These are phyloP conservation scores for Westerdykella ornata DNA, from an alignment of 2,329 filamentous ascomycete species.

Conservation along the genomic window DNA sequence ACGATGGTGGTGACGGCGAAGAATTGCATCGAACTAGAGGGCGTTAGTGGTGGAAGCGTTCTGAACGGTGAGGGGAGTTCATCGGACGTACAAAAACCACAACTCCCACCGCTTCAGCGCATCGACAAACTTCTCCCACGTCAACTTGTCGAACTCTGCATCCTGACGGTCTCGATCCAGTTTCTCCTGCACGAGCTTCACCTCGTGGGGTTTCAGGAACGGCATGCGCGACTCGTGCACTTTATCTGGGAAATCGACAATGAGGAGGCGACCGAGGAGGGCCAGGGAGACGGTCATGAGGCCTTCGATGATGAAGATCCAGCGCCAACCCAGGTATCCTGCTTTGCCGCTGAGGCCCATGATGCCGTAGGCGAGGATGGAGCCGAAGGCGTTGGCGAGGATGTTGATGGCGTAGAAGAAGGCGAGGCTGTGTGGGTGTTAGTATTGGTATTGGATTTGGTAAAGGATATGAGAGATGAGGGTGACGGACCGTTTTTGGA, in stretches of 20 bases:
- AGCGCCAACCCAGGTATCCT: conserved; percentile 12
- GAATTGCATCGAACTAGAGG: conserved; percentile 10
- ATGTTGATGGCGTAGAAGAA: conserved; percentile 48
- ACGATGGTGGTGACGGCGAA: conserved; percentile 13
- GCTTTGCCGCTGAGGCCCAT: conserved; percentile 11
- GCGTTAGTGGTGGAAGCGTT: neutral
- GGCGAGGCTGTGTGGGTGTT: conserved; percentile 28
- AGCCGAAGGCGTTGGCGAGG: conserved; percentile 50
- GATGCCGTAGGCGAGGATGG: conserved; percentile 44
- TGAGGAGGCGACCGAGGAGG: conserved; percentile 19
- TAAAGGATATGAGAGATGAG: neutral
- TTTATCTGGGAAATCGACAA: conserved; percentile 30
- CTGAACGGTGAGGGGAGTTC: neutral
- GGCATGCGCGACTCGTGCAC: conserved; percentile 13
- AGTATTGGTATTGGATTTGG: neutral
- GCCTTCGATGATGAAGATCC: conserved; percentile 56
- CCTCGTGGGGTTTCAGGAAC: conserved; percentile 13
- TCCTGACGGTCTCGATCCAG: conserved; percentile 14
- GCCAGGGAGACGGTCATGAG: conserved; percentile 19
- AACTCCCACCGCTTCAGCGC: conserved; percentile 13
- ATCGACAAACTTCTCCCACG: conserved; percentile 9
- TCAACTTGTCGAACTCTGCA: conserved; percentile 14
- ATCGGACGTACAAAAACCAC: conserved; percentile 9
- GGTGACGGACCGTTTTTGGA: conserved; percentile 37
- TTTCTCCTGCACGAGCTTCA: conserved; percentile 12